These are phyloP conservation scores for Cantharellus cinnabarinus DNA, from an alignment of 768 basidiomycete species.

Conservation along the genomic window DNA sequence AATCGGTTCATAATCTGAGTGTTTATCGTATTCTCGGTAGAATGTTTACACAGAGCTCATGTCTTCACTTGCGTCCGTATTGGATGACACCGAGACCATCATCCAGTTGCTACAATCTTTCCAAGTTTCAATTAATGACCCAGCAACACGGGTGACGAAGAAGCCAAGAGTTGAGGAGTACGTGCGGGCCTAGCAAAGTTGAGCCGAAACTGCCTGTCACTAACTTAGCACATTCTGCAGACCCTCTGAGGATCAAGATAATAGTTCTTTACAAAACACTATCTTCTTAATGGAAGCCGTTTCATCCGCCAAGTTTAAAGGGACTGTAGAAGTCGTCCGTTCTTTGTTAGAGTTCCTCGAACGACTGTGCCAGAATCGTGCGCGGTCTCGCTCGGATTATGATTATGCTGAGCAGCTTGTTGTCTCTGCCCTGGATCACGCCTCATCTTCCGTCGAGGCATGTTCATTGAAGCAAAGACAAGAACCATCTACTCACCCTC, in stretches of 20 bases:
- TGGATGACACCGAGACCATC: slow-evolving; percentile 33
- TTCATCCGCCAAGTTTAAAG: slow-evolving; percentile 39
- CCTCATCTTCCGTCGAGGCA: slow-evolving; percentile 36
- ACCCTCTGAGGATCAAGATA: slow-evolving; percentile 14
- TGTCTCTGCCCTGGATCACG: slow-evolving; percentile 59
- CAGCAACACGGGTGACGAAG: slow-evolving; percentile 35
- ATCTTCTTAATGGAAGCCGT: slow-evolving; percentile 50
- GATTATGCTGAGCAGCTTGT: slow-evolving; percentile 67
- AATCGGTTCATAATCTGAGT: no score
- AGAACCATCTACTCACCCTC: background rate
- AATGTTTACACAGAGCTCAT: slow-evolving; percentile 17
- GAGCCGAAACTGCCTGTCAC: background rate
- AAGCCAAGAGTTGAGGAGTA: slow-evolving; percentile 41
- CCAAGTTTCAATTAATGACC: slow-evolving; percentile 25
- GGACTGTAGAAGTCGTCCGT: slow-evolving; percentile 50
- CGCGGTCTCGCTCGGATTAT: slow-evolving; percentile 38
- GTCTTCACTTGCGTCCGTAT: slow-evolving; percentile 26
- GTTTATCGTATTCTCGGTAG: background rate
- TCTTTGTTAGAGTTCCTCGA: slow-evolving; percentile 53
- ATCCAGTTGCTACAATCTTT: slow-evolving; percentile 30
- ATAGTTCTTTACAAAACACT: slow-evolving; percentile 27
- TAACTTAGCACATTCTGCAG: background rate
- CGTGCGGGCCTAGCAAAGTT: slow-evolving; percentile 6
- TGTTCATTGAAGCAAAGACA: no score
- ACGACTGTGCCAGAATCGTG: slow-evolving; percentile 36